Conservation (phyloP, 352 stramenopile genomes). For the Phytopythium mirpurense region DNA sequence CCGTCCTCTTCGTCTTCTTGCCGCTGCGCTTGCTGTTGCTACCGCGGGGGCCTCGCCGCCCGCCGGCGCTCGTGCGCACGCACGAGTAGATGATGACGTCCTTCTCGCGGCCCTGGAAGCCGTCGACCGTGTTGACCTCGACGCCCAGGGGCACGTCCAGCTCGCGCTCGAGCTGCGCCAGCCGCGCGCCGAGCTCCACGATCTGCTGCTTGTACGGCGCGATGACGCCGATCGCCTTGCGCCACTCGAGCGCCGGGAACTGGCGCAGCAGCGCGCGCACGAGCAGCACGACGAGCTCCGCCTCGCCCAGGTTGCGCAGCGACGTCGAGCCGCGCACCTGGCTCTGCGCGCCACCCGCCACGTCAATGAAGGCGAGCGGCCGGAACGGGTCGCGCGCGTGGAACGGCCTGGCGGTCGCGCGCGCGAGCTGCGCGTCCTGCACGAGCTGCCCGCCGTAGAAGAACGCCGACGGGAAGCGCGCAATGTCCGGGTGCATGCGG, state of each 20-base stretch:
- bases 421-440: slow-evolving; percentile 66
- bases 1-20: slow-evolving; percentile 17
- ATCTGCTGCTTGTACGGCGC: slow-evolving; percentile 98
- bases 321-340: slow-evolving; percentile 70
- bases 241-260: slow-evolving; percentile 56
- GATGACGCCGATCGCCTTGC: slow-evolving; percentile 95
- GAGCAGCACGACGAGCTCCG: slow-evolving; percentile 80
- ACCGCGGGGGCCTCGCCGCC: slow-evolving; percentile 41
- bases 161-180: slow-evolving; percentile 58
- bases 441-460: slow-evolving; percentile 95
- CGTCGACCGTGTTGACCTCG: slow-evolving; percentile 95
- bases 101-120: slow-evolving; percentile 97
- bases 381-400: slow-evolving; percentile 37
- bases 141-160: slow-evolving; percentile 42
- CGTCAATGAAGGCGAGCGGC: slow-evolving; percentile 67
- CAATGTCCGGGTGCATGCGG: slow-evolving; percentile 96
- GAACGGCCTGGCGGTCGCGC: slow-evolving; percentile 72
- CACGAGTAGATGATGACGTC: slow-evolving; percentile 98
- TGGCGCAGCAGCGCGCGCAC: slow-evolving; percentile 89
- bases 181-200: slow-evolving; percentile 81
- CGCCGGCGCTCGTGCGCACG: slow-evolving; percentile 90
- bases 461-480: slow-evolving; percentile 90
- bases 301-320: slow-evolving; percentile 70
- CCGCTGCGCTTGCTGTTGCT: slow-evolving; percentile 19
- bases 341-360: slow-evolving; percentile 51